Base-by-base conservation (phyloP, 768 basidiomycete genomes). In the Melanogaster broomeanus region DNA sequence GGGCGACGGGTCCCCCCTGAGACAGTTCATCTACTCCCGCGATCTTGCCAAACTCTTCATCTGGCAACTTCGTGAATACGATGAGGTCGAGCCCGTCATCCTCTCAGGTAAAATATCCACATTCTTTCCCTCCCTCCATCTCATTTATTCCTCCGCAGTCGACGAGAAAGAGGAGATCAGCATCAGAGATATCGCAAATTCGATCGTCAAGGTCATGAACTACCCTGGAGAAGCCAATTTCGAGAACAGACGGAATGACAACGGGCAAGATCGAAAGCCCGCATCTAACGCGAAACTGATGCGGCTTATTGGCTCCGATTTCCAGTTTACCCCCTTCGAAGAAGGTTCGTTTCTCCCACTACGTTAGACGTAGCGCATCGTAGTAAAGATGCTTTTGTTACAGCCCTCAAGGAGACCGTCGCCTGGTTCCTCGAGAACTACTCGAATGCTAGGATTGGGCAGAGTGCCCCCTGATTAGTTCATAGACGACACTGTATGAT, bases 1-100 rank as follows among this genome's bases (percentile, higher is more conserved):
- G 44, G 95, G 95, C 11, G 88, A 91, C 0, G 95, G 95, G 30
- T 92, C 88, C 59, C 95, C 95, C 7, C 80, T 97, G 31, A 83
- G 95, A n/a, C 95, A 98, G 69, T 98, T 98, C 69, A 95, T 97
- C 70, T 98, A 93, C 74, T 97, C 95, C n/a, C 77, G 83, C 43
- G 94, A 98, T 72, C 85, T 98, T 43, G 95, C 94, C 39, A 96
- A 92, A 69, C 77, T 96, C 49, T 96, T 97, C 77, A 88, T 97
- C 65, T 94, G 91, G 93, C 83, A 85, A 77, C 71, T 95, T 57
- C 78, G 90, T 40, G 88, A 96, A 64, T 97, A 98, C 67, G 81
- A 94, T 46, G 87, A 91, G 60, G 88, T 96, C 45, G 93, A 96
- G 59, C 95, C 95, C 6, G 74, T 98, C 67, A 98, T 97, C 61